Conservation (phyloP, 495 filamentous ascomycete species). For the Penicillium psychrofluorescens region DNA sequence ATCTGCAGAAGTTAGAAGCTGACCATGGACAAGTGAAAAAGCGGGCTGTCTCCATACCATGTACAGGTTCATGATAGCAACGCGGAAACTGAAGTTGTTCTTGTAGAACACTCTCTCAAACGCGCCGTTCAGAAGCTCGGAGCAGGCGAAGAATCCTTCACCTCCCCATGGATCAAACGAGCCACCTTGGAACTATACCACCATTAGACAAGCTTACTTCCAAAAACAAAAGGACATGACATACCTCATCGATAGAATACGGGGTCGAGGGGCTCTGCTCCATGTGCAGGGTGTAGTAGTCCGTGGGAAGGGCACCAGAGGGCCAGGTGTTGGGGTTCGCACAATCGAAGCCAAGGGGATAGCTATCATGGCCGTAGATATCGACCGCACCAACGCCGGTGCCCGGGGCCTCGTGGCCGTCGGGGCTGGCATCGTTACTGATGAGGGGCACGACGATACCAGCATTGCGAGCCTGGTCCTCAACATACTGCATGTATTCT, state of each 20-base stretch:
- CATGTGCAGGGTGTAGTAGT: slow-evolving; percentile 41
- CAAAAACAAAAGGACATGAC: not conserved
- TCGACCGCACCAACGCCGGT: slow-evolving; percentile 57
- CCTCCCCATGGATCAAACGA: slow-evolving; percentile 73
- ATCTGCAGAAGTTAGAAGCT: slow-evolving; percentile 30
- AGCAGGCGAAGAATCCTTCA: slow-evolving; percentile 56
- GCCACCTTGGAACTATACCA: slow-evolving; percentile 60
- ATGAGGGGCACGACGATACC: slow-evolving; percentile 71
- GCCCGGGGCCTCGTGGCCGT: slow-evolving; percentile 60
- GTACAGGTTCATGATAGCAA: slow-evolving; percentile 57
- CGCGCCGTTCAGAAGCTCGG: slow-evolving; percentile 55
- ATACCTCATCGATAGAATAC: slow-evolving; percentile 57
- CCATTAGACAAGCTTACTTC: slow-evolving; percentile 2
- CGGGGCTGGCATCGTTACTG: slow-evolving; percentile 58
- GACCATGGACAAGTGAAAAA: not conserved
- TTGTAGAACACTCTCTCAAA: slow-evolving; percentile 78
- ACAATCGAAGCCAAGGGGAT: slow-evolving; percentile 63
- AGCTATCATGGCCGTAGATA: slow-evolving; percentile 72
- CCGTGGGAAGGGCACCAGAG: slow-evolving; percentile 33
- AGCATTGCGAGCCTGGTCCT: slow-evolving; percentile 58
- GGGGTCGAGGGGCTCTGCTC: slow-evolving; percentile 58
- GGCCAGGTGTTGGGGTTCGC: slow-evolving; percentile 46
- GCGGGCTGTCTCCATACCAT: slow-evolving; percentile 44
- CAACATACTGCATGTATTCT: slow-evolving; percentile 62
- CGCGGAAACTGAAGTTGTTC: slow-evolving; percentile 61